phyloP scores from a whole-genome alignment of 83 land plant genomes.

The Picea abies region DNA sequence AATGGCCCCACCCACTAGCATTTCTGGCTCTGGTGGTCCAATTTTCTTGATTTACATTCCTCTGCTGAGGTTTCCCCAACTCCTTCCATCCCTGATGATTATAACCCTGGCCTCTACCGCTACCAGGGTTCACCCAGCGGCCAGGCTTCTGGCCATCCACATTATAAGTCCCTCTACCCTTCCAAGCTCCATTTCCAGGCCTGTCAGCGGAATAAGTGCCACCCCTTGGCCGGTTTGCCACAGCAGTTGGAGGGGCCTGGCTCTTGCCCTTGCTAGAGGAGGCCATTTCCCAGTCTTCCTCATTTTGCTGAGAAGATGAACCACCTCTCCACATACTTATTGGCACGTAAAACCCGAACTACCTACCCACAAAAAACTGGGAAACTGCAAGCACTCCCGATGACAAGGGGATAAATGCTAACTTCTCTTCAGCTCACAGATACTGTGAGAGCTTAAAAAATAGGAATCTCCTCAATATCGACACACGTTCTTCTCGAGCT shows the following conservation, averaged over 20 bases:
- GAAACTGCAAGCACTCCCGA: too few species aligned
- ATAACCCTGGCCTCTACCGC: neutral
- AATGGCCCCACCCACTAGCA: neutral
- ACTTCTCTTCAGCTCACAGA: too few species aligned
- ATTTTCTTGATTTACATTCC: neutral
- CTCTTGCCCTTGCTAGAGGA: slow-evolving; percentile 6
- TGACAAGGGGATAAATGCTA: too few species aligned
- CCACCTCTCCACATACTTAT: too few species aligned
- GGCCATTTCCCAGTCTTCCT: slow-evolving; percentile 4
- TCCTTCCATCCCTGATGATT: neutral
- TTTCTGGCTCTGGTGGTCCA: neutral
- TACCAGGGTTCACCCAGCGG: neutral
- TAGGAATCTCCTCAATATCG: too few species aligned
- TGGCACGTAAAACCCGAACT: too few species aligned
- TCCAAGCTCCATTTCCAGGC: slow-evolving; percentile 7
- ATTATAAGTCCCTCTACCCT: neutral
- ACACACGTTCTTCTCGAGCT: too few species aligned
- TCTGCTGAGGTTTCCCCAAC: neutral
- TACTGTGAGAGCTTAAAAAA: too few species aligned
- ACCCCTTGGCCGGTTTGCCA: neutral
- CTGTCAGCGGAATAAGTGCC: neutral
- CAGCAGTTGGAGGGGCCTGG: neutral
- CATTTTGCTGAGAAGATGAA: neutral
- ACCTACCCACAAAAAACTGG: too few species aligned
- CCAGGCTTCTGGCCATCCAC: neutral